phyloP scores from a whole-genome alignment of 108 stramenopile species.

The Cyclotella atomus region DNA sequence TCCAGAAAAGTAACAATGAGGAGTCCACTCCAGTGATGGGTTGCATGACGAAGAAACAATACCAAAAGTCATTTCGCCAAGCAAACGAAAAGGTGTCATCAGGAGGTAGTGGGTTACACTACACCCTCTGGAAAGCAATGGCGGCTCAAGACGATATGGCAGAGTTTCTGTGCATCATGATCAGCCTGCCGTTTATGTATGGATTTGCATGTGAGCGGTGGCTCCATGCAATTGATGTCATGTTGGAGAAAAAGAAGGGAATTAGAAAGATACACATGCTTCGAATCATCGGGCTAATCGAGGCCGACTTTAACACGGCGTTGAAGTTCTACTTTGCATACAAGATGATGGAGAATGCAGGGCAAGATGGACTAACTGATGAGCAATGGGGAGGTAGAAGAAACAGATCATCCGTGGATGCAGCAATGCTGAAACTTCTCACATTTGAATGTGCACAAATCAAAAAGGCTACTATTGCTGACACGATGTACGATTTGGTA shows the following conservation, averaged over 20 bases:
- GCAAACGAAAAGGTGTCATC: background rate
- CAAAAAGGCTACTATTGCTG: too few species aligned
- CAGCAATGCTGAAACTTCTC: too few species aligned
- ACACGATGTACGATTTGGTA: too few species aligned
- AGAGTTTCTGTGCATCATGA: too few species aligned
- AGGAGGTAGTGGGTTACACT: background rate
- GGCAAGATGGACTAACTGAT: background rate
- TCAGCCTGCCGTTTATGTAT: too few species aligned
- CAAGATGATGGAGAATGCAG: background rate
- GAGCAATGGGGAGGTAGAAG: background rate
- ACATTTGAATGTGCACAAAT: too few species aligned
- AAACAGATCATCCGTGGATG: too few species aligned
- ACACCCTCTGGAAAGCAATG: background rate
- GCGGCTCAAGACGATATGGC: background rate
- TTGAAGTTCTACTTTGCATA: background rate
- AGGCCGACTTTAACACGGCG: background rate
- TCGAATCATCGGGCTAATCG: background rate
- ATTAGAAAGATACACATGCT: background rate
- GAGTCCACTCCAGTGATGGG: too few species aligned
- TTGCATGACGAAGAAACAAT: too few species aligned
- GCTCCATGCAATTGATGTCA: background rate
- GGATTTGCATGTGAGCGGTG: background rate
- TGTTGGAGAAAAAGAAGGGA: slow-evolving; percentile 1
- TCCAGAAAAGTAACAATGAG: too few species aligned
- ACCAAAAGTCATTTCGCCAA: too few species aligned